These are phyloP conservation scores for Phoma sp. DNA, from an alignment of 2,329 filamentous ascomycete genomes.

Conservation along the genomic window DNA sequence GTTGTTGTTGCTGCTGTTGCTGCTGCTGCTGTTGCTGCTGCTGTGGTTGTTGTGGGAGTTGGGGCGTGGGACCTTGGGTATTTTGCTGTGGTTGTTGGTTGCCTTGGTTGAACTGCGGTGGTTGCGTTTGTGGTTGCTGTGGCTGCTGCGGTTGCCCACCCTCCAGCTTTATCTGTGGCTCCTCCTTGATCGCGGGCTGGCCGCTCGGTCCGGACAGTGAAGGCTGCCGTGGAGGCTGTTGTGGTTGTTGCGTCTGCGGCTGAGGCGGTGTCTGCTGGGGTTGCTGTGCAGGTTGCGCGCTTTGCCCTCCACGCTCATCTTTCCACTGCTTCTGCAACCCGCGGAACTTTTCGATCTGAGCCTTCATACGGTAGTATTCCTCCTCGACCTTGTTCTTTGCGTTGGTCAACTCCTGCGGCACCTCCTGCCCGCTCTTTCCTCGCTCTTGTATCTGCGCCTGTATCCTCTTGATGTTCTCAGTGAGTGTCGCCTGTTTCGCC, in stretches of 20 bases:
- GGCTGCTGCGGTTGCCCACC: constrained; percentile 33
- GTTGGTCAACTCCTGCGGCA: constrained; percentile 38
- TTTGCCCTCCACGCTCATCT: constrained; percentile 44
- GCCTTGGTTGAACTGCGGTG: constrained; percentile 38
- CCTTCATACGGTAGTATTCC: constrained; percentile 39
- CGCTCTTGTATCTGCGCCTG: constrained; percentile 40
- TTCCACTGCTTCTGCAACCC: constrained; percentile 45
- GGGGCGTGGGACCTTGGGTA: constrained; percentile 22
- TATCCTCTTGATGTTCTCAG: constrained; percentile 35
- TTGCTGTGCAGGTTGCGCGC: constrained; percentile 25
- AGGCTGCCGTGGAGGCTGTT: constrained; percentile 37
- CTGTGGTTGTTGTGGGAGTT: constrained; percentile 19
- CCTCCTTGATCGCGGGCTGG: constrained; percentile 40
- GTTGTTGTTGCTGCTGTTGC: constrained; percentile 27
- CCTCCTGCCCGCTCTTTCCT: constrained; percentile 42
- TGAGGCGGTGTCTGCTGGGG: constrained; percentile 31
- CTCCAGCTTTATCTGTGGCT: constrained; percentile 49
- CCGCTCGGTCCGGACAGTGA: constrained; percentile 34
- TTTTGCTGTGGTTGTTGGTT: constrained; percentile 33
- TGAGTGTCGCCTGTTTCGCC: constrained; percentile 40
- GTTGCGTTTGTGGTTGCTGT: constrained; percentile 19
- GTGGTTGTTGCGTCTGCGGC: constrained; percentile 36
- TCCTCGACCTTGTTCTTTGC: constrained; percentile 40
- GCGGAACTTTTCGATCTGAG: constrained; percentile 47
- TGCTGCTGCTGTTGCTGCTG: constrained; percentile 32